phyloP scores from a whole-genome alignment of 2,329 filamentous ascomycete genomes.

The Ascochyta fabae region DNA sequence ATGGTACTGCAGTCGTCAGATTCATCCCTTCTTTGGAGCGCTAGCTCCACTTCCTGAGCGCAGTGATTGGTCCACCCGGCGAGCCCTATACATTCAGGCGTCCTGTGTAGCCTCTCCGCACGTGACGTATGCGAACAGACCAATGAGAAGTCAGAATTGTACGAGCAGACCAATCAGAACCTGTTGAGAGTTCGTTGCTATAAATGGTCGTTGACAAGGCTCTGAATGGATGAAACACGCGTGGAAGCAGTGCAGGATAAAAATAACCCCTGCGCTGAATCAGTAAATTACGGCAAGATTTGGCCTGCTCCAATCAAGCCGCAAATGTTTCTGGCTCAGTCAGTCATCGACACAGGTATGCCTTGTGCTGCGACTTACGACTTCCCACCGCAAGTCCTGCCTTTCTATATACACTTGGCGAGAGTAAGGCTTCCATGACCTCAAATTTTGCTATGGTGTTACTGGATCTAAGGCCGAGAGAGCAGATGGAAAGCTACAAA shows the following conservation, averaged over 20 bases:
- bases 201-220: not conserved
- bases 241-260: not conserved
- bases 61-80: constrained; percentile 6
- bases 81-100: not conserved
- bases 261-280: no score
- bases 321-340: no score
- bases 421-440: no score
- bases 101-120: constrained; percentile 1
- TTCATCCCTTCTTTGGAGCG: not conserved
- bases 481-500: no score
- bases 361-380: no score
- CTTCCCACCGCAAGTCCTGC: no score
- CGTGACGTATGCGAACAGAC: constrained; percentile 15
- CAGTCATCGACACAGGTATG: no score
- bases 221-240: not conserved
- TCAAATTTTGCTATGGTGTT: no score
- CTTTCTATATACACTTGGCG: no score
- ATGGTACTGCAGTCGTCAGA: not conserved
- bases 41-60: not conserved
- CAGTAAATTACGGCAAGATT: no score
- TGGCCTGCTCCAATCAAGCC: no score
- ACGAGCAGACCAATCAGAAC: constrained; percentile 10
- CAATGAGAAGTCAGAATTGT: not conserved
- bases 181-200: not conserved
- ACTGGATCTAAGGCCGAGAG: no score